Conservation (phyloP, 768 basidiomycete genomes). For the Lactarius tabidus region DNA sequence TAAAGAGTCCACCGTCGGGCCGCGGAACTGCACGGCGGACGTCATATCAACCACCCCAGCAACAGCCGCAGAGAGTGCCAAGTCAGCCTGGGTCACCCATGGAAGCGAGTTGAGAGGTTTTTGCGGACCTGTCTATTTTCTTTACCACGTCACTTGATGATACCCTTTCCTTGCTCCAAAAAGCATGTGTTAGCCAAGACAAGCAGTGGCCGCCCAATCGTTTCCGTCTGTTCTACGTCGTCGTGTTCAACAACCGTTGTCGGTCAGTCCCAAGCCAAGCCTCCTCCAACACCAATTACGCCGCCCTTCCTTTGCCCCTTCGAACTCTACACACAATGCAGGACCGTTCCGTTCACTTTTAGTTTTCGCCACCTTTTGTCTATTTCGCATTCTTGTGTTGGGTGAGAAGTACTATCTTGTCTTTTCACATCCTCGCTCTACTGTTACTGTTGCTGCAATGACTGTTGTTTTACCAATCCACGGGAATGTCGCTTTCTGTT, state of each 20-base stretch:
- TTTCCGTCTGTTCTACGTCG: not conserved
- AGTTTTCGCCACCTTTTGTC: not conserved
- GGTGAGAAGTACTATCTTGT: conserved; percentile 11
- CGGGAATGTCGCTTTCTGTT: conserved; percentile 12
- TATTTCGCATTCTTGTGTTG: conserved; percentile 3
- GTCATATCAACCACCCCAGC: conserved; percentile 11
- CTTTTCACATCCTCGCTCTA: not conserved
- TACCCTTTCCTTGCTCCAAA: conserved; percentile 10
- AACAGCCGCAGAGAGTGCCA: not conserved
- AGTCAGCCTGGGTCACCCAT: conserved; percentile 18
- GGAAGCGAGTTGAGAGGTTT: conserved; percentile 13
- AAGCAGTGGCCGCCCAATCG: not conserved
- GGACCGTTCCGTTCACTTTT: conserved; percentile 19
- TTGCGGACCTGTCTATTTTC: not conserved
- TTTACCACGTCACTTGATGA: conserved; percentile 3
- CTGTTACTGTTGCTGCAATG: conserved; percentile 13
- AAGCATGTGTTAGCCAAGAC: conserved; percentile 4
- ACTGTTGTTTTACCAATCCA: conserved; percentile 16
- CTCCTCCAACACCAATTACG: not conserved
- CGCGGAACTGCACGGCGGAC: conserved; percentile 1
- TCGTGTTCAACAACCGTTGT: not conserved
- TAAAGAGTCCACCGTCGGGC: conserved; percentile 13
- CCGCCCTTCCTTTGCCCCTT: not conserved
- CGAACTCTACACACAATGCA: conserved; percentile 2
- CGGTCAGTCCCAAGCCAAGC: not conserved